A percentile compares a stretch with the other conserved stretches of the same genome.
phyloP scores from a whole-genome alignment of 140 eudicot species.

The Oenanthe javanica region DNA sequence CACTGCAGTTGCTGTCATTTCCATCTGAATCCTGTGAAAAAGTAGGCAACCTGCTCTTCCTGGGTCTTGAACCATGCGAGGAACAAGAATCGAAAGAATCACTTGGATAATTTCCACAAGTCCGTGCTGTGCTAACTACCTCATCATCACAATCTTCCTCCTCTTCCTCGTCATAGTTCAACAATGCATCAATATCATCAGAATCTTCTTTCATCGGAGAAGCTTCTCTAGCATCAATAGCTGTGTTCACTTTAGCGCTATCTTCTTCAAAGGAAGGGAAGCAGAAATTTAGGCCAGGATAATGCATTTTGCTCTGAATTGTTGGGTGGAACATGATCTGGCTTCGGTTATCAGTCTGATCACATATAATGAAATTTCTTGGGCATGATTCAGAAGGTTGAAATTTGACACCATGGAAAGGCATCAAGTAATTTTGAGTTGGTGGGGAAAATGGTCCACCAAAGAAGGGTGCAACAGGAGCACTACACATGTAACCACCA shows the following conservation, averaged over 20 bases:
- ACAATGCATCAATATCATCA: constrained; percentile 56
- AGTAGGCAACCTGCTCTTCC: constrained; percentile 22
- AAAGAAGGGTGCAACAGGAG: constrained; percentile 28
- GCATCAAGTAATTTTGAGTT: constrained; percentile 8
- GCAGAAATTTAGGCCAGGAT: constrained; percentile 21
- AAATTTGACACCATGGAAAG: constrained; percentile 37
- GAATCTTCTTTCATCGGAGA: constrained; percentile 51
- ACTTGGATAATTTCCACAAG: constrained; percentile 20
- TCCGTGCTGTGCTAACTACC: constrained; percentile 68
- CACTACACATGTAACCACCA: constrained; percentile 21
- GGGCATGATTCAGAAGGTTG: constrained; percentile 61
- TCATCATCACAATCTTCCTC: constrained; percentile 47
- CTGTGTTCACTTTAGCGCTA: constrained; percentile 9
- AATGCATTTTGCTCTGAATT: constrained; percentile 17
- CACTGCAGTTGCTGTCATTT: constrained; percentile 17
- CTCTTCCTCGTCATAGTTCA: constrained; percentile 55
- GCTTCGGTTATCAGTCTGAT: constrained; percentile 47
- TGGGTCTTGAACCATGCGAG: constrained; percentile 17
- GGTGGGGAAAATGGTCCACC: constrained; percentile 25
- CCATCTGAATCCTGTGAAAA: constrained; percentile 28
- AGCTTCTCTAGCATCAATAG: constrained; percentile 17
- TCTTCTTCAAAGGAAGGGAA: constrained; percentile 12
- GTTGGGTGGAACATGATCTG: constrained; percentile 63
- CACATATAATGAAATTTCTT: constrained; percentile 58
- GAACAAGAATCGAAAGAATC: constrained; percentile 54